Percentiles rank a stretch among this genome's conserved stretches.
Conservation (phyloP, 768 basidiomycete genomes). For the Cubamyces lactineus region DNA sequence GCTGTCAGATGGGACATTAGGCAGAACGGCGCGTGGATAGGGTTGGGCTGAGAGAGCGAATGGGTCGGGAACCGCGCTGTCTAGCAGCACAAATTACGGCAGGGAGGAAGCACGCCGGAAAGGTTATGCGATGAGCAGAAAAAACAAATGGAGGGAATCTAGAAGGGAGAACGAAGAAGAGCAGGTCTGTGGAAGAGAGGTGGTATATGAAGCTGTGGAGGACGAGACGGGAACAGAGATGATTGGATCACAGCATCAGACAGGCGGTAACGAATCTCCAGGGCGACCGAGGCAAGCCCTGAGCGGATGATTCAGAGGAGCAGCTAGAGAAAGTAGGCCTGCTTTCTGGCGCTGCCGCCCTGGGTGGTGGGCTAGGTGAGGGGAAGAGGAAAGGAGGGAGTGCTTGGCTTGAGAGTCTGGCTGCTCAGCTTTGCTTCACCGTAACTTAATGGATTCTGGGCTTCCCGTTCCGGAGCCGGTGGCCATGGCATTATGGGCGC, state of each 20-base stretch:
- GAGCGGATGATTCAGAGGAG: neutral
- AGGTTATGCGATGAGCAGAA: slow-evolving; percentile 1
- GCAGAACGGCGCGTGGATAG: slow-evolving; percentile 10
- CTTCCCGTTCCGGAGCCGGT: slow-evolving; percentile 9
- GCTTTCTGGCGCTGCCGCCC: slow-evolving; percentile 14
- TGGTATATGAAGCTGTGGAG: slow-evolving; percentile 11
- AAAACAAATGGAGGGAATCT: slow-evolving; percentile 10
- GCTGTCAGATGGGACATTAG: slow-evolving; percentile 49
- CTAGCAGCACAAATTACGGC: slow-evolving; percentile 26
- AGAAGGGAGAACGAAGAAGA: slow-evolving; percentile 13
- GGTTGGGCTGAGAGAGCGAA: slow-evolving; percentile 16
- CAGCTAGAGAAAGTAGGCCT: slow-evolving; percentile 12
- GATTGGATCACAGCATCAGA: slow-evolving; percentile 31
- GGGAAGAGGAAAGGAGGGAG: slow-evolving; percentile 7
- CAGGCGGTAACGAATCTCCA: slow-evolving; percentile 35
- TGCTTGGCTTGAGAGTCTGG: neutral
- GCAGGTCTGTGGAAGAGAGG: neutral
- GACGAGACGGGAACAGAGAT: slow-evolving; percentile 3
- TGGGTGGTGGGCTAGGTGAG: neutral
- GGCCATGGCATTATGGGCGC: slow-evolving; percentile 25
- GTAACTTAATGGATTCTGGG: too few species aligned
- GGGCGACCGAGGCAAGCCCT: slow-evolving; percentile 34
- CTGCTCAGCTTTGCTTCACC: too few species aligned
- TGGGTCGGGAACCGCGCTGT: slow-evolving; percentile 23
- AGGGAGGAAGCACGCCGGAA: neutral